Evolutionary conservation across 1,284 basidiomycete genomes (phyloP), one percentile per base, ranked within the genome.

Genomic region (Leccinum subrobustum): DNA sequence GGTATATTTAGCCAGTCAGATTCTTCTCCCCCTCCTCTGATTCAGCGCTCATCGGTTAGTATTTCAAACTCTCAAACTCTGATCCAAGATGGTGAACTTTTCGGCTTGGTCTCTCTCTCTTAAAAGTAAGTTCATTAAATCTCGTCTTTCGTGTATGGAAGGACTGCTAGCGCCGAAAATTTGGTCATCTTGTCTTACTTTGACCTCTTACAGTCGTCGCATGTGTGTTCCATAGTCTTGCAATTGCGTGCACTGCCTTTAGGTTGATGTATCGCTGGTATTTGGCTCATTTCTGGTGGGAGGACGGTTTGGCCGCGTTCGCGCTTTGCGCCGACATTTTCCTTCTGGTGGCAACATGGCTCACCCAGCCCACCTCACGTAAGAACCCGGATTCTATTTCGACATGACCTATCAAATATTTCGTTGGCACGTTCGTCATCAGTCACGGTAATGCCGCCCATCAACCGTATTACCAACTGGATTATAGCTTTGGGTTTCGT

Each of bases 251-350:
- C 33, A 74, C 69, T 6, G 2, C 63, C 2, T 70, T 71, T 12
- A 61, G 71, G 59, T n/a, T 74, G n/a, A 1, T 12, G 9, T 65
- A 72, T 42, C 66, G 71, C 44, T 61, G 58, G 60, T 54, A 60
- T 27, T 67, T 51, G 42, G 37, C 53, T 2, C 51, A 42, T 27
- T 67, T 73, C 18, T 72, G 71, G 69, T 70, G 72, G 70, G 69
- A 74, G 50, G 72, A 70, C 25, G 61, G 54, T 3, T 72, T 59
- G 60, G 71, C 68, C 4, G 53, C 53, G 12, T 52, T 74, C 2
- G 72, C 72, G 11, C 68, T 74, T 18, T 51, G 11, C 23, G 42
- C 37, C 7, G 71, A 74, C 3, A 25, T 61, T 4, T 0, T 58
- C 7, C 70, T 66, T 58, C 44, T 73, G 4, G 55, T 52, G 6